Percentiles rank a stretch among this genome's conserved stretches.
These are phyloP conservation scores for Lentinula detonsa DNA, from an alignment of 768 basidiomycete species.

Conservation along the genomic window DNA sequence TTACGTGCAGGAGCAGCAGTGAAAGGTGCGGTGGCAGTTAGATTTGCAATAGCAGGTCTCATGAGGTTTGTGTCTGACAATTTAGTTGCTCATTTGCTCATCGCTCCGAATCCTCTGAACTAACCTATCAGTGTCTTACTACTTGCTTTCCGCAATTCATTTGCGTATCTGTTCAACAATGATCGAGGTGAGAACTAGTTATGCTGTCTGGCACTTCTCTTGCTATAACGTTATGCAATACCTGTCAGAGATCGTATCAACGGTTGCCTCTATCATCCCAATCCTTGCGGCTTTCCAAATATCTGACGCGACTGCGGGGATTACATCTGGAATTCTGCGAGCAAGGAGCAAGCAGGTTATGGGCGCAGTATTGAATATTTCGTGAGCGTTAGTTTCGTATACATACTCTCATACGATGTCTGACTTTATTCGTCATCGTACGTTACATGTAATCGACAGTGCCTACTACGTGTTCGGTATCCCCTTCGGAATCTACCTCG, in stretches of 20 bases:
- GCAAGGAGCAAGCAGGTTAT: constrained; percentile 75
- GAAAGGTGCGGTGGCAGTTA: constrained; percentile 58
- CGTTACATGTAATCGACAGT: background rate
- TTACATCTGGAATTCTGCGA: constrained; percentile 74
- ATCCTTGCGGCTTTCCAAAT: constrained; percentile 79
- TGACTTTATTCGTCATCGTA: constrained; percentile 57
- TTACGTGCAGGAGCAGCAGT: constrained; percentile 68
- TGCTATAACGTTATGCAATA: background rate
- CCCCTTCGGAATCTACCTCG: constrained; percentile 74
- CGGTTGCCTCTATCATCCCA: constrained; percentile 68
- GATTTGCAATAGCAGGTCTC: constrained; percentile 55
- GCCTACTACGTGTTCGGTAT: constrained; percentile 38
- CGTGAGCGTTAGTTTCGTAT: constrained; percentile 26
- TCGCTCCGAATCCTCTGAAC: background rate
- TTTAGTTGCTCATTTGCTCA: background rate
- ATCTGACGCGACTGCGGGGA: constrained; percentile 69
- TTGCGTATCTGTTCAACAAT: constrained; percentile 72
- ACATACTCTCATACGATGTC: constrained; percentile 44
- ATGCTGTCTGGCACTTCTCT: background rate
- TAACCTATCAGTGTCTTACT: constrained; percentile 39
- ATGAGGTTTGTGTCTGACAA: constrained; percentile 42
- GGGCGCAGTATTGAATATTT: constrained; percentile 77
- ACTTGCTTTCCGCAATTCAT: constrained; percentile 54
- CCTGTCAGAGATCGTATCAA: constrained; percentile 40
- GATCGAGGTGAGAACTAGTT: constrained; percentile 40